phyloP scores from a whole-genome alignment of 1,284 basidiomycete species.

The Grifola frondosa region DNA sequence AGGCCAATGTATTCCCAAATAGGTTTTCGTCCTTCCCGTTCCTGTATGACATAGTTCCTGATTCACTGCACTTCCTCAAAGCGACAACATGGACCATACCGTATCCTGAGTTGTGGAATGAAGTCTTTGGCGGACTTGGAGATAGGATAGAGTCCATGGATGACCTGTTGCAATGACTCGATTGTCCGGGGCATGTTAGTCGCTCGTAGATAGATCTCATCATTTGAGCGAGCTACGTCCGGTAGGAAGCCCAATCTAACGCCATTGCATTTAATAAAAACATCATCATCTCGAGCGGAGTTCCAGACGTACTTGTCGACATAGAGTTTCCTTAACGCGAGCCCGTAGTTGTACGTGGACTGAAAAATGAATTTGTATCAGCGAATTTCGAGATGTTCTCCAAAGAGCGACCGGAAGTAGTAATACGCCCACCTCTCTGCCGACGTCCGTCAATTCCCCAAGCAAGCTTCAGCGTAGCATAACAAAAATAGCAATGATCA shows the following conservation, averaged over 20 bases:
- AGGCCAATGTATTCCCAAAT: conserved; percentile 65
- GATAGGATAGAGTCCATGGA: conserved; percentile 69
- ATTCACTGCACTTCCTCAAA: not conserved
- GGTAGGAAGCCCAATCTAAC: conserved; percentile 66
- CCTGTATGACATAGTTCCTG: conserved; percentile 32
- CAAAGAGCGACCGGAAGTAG: not conserved
- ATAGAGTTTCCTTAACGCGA: conserved; percentile 64
- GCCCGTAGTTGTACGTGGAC: conserved; percentile 71
- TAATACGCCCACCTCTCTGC: conserved; percentile 51
- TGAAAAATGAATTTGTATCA: conserved; percentile 24
- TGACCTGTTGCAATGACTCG: conserved; percentile 73
- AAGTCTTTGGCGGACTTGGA: conserved; percentile 44
- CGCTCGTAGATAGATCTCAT: conserved; percentile 64
- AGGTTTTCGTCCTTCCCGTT: conserved; percentile 75
- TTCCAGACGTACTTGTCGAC: conserved; percentile 59
- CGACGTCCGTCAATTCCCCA: conserved; percentile 79
- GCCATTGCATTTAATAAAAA: not conserved
- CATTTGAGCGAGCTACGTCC: conserved; percentile 44
- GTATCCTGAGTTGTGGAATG: conserved; percentile 53
- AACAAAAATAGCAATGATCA: conserved; percentile 2
- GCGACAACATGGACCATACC: conserved; percentile 40
- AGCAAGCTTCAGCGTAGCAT: conserved; percentile 48
- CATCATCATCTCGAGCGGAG: not conserved
- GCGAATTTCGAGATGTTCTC: conserved; percentile 5
- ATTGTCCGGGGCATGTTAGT: conserved; percentile 80